Evolutionary conservation across 371 early-diverging fungal genomes (phyloP), one percentile per base, ranked within the genome.

Genomic region (Capniomyces stellatus): DNA sequence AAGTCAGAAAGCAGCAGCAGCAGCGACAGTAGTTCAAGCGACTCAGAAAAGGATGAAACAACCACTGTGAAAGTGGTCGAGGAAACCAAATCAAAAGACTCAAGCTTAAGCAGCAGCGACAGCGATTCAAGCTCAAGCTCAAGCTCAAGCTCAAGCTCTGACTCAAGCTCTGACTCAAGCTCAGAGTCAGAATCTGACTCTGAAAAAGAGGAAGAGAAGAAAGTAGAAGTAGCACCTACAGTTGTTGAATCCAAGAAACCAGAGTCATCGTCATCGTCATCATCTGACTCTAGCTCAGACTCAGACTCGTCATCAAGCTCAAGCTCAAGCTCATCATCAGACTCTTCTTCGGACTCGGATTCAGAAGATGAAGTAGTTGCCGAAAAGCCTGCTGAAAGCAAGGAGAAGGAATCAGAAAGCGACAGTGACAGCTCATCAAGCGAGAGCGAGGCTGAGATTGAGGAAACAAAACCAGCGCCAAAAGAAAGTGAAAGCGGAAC

Each of bases 91-190:
- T 10, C 6, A 35, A 15, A 35, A 35, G 51, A 46, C 0, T 46
- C 56, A 2, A 15, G 15, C 31, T 49, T 39, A 24, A 46, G 40
- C 13, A 51, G 42, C 46, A 55, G 54, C 19, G 58, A 53, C 40
- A 58, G 53, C 39, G 47, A 47, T 53, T 66, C 66, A 1, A 57
- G 58, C 43, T 68, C 71, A n/a, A 53, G 54, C 40, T 28, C n/a
- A 57, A 60, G 15, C 44, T 56, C 29, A 51, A 58, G 29, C 47
- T 39, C 21, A 40, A 59, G 53, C 46, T 52, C 30, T 6, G 58
- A 57, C 41, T 64, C 64, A 44, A 50, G 50, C 57, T 63, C 66
- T 23, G 59, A 58, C 18, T 67, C 67, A 28, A 48, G 46, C 42
- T 40, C 56, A 0, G 58, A 58, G 54, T 10, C 10, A 6, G 35